Base-by-base conservation (phyloP, 2,329 filamentous ascomycete genomes). In the Mycosphaerella sp. region DNA sequence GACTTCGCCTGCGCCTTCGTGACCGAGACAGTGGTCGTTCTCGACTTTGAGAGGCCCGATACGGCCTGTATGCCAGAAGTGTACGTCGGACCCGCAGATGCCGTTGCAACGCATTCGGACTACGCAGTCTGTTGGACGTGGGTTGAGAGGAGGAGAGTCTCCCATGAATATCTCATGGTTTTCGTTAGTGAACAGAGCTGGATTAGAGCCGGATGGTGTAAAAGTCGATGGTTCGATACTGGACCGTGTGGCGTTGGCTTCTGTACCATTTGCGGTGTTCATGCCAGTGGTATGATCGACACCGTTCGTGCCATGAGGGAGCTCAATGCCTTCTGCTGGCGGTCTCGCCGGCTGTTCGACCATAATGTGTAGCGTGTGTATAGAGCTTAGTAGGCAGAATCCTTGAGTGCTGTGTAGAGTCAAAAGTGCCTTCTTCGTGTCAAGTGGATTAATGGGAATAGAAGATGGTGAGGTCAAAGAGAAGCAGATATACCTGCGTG, bases 1-100 rank as follows among this genome's bases (percentile, higher is more conserved):
- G 50, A 87, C 73, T 17, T 83, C 73, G 41, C 84, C 84, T 10
- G 83, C 78, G 5, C 82, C 85, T 68, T 87, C 84, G 63, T 88
- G 85, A 59, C 84, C 85, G 2, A 82, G 73, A 46, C 84, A 82
- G 59, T 80, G 82, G 57, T 84, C 79, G 16, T 78, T 77, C 52
- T 81, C 75, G 10, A 86, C 77, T 1, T 80, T 74, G 1, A 86
- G 72, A 1, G 76, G 73, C 2, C 84, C 83, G 60, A 86, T 86
- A 10, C 75, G 70, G 18, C 83, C 83, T 0, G 56, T 60, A 49
- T 59, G 59, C 63, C 60, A 62, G 54, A 63, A 63, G 55, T 63
- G 61, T 10, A 63, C 57, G 40, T 63, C 60, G 14, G 61, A 63
- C 39, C 59, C 61, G 58, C 61, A 64, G 34, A 64, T 64, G n/a